Conservation (phyloP, 2,329 filamentous ascomycete genomes). For the Neonectria ditissima region DNA sequence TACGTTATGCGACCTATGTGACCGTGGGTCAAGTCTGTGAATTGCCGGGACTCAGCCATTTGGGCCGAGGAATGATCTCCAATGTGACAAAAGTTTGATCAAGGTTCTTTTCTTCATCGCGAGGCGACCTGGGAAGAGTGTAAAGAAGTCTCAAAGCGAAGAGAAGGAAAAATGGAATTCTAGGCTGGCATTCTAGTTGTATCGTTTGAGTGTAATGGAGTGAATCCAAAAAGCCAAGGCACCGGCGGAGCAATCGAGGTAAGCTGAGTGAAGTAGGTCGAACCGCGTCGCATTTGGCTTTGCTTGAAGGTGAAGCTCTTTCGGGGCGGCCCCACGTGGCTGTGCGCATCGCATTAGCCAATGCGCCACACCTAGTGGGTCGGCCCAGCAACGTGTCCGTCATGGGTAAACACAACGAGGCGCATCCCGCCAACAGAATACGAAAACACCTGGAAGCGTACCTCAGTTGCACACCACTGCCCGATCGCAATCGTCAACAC, state of each 20-base stretch:
- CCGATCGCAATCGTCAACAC: not conserved
- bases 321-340: conserved; percentile 42
- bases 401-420: conserved; percentile 38
- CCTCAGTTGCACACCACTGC: not conserved
- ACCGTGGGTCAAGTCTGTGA: conserved; percentile 49
- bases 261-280: conserved; percentile 4
- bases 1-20: conserved; percentile 51
- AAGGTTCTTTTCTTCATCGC: conserved; percentile 50
- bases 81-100: conserved; percentile 41
- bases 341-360: conserved; percentile 31
- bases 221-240: conserved; percentile 5
- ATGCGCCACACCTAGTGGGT: conserved; percentile 44
- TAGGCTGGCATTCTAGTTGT: conserved; percentile 37
- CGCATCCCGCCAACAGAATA: conserved; percentile 15
- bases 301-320: conserved; percentile 38
- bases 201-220: not conserved
- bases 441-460: conserved; percentile 5
- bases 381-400: conserved; percentile 47
- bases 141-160: conserved; percentile 39
- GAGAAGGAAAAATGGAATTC: conserved; percentile 16
- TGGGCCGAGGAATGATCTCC: conserved; percentile 48
- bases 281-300: conserved; percentile 8
- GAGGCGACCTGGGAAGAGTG: conserved; percentile 38
- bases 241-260: conserved; percentile 20
- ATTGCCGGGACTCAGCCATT: conserved; percentile 53